Evolutionary conservation across 169 alveolate species (phyloP), one percentile per base, ranked within the genome.

Genomic region (Cyclospora cayetanensis): DNA sequence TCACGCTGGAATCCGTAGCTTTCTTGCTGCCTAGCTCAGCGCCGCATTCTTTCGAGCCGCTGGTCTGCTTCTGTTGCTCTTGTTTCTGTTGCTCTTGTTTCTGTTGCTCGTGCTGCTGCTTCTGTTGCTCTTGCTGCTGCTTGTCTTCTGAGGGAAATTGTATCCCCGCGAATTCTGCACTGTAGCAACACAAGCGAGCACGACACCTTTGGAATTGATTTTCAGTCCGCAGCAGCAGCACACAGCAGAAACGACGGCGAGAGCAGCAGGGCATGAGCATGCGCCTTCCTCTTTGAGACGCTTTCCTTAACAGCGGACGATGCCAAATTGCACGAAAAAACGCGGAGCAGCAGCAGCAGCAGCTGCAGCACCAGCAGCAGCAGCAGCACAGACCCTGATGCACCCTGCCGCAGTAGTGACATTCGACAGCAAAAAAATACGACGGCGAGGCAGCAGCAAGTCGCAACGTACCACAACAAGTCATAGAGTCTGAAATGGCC

Each of bases 371-470:
- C 22, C 27, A 34, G 50, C 53, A 70, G 53, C 82, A 11, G 82
- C 82, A 31, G 82, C 82, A 70, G 82, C 50, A 70, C 15, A 27
- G 37, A n/a, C n/a, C n/a, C n/a, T n/a, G n/a, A n/a, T n/a, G n/a
- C n/a, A n/a, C n/a, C n/a, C n/a, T n/a, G n/a, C n/a, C n/a, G n/a
- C n/a, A n/a, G n/a, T n/a, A n/a, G n/a, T n/a, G n/a, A n/a, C n/a
- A n/a, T n/a, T n/a, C n/a, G n/a, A n/a, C 53, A 31, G 82, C 53
- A 70, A 15, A 46, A 70, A n/a, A n/a, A n/a, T n/a, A n/a, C n/a
- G n/a, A n/a, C n/a, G n/a, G n/a, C n/a, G 82, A 27, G 31, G 82
- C 82, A 70, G 52, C 82, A 70, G 82, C 82, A 70, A 70, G 82
- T 53, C 31, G 52, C 29, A 70, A 41, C 82, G 31, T 29, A 70